Base-by-base conservation (phyloP, 805 yeast species). In the Spathaspora boniae region DNA sequence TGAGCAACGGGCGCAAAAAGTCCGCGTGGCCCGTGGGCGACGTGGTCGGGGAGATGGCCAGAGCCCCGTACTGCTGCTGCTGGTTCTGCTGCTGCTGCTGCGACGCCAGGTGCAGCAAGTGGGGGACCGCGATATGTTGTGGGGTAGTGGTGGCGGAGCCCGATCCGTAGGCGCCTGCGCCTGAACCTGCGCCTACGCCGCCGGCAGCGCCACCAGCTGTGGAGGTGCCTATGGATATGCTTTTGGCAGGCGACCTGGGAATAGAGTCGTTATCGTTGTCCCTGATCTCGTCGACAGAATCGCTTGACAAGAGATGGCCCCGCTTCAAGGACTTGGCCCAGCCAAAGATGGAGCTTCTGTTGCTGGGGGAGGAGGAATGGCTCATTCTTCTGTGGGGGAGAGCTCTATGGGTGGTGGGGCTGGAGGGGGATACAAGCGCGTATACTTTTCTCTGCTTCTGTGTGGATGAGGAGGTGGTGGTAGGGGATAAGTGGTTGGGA, bases 241-340 rank as follows among this genome's bases (percentile, higher is more conserved):
- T 26, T 28, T 40, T 37, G 18, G 40, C 16, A 12, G 39, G 23
- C 11, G 41, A 35, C 20, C 28, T 18, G 9, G 30, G 20, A 16
- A 33, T 11, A 9, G 38, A 33, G 8, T 41, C 46, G 38, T 44
- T 39, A 26, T 40, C 46, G 38, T 44, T 39, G 26, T 40, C 46
- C 22, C 50, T 51, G 22, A 58, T 45, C 38, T 65, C 70, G 42
- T 66, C 57, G 35, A 65, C 52, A 35, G 65, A 57, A 20, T 67
- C 73, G 41, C 53, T 62, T 35, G 66, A 61, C 35, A 56, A 42
- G 23, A 62, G 42, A 31, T 56, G 58, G 33, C 61, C 58, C 30
- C 61, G 53, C 46, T 67, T 67, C 43, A 67, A 54, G 45, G 57
- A 63, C 47, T 65, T 67, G 34, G 67, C 72, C 73, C 73, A 67